A percentile compares a stretch with the other conserved stretches of the same genome.
These are phyloP conservation scores for Globisporangium rhizosaccharum DNA, from an alignment of 352 stramenopile genomes.

Conservation along the genomic window DNA sequence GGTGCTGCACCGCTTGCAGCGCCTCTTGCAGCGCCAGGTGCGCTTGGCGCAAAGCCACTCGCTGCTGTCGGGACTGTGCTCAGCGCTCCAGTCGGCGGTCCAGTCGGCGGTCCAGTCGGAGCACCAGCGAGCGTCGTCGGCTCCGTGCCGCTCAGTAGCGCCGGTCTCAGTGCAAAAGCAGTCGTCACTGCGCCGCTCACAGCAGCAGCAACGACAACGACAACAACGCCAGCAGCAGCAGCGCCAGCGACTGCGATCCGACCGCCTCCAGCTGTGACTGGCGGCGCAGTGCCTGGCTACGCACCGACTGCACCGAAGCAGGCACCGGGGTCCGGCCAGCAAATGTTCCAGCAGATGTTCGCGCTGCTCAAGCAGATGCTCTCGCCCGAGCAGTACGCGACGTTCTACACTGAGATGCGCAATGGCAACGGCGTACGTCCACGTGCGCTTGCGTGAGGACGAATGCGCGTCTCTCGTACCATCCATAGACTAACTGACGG, in stretches of 20 bases:
- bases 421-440: slow-evolving; percentile 66
- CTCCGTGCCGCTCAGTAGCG: slow-evolving; percentile 6
- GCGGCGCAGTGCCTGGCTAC: not conserved
- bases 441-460: not conserved
- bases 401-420: slow-evolving; percentile 75
- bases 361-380: slow-evolving; percentile 80
- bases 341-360: slow-evolving; percentile 88
- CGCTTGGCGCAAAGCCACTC: slow-evolving; percentile 1
- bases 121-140: not conserved
- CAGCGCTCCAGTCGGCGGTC: not conserved
- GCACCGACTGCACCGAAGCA: slow-evolving; percentile 23
- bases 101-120: slow-evolving; percentile 1
- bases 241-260: not conserved
- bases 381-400: slow-evolving; percentile 74
- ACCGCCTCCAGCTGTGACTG: no score
- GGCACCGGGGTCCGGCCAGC: slow-evolving; percentile 52
- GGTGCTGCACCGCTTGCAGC: not conserved
- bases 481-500: not conserved
- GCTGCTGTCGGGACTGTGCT: not conserved
- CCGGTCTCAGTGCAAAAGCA: slow-evolving; percentile 7
- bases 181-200: not conserved
- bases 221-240: not conserved
- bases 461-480: not conserved
- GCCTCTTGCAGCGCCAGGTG: not conserved
- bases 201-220: not conserved